A percentile compares a stretch with the other conserved stretches of the same genome.
phyloP scores from a whole-genome alignment of 257 asterid genomes.

The Solanum chmielewskii region DNA sequence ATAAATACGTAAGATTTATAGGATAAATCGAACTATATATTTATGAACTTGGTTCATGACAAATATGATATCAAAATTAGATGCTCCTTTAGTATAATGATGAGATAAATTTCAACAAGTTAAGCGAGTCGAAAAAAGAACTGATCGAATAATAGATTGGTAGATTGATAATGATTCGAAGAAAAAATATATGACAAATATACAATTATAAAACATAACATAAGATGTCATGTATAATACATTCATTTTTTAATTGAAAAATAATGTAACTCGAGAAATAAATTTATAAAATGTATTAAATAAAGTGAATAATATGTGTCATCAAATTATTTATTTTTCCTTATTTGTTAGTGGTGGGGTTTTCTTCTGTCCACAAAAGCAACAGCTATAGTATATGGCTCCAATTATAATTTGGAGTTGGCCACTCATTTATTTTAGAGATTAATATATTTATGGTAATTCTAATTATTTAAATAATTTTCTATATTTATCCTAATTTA shows the following conservation, averaged over 20 bases:
- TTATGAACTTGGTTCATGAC: neutral
- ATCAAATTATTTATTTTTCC: neutral
- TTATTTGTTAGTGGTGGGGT: neutral
- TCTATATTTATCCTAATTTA: neutral
- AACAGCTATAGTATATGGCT: neutral
- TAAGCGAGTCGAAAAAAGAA: neutral
- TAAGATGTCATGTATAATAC: neutral
- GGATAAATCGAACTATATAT: neutral
- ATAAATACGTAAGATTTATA: neutral
- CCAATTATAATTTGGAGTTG: neutral
- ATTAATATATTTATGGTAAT: neutral
- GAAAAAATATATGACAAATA: neutral
- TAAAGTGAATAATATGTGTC: neutral
- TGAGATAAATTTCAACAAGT: neutral
- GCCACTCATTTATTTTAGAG: neutral
- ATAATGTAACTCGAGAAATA: neutral
- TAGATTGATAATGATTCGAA: neutral
- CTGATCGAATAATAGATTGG: fast-evolving
- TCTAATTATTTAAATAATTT: neutral
- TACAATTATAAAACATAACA: neutral
- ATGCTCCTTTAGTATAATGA: neutral
- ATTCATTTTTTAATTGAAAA: neutral
- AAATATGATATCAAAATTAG: neutral
- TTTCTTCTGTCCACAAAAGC: neutral
- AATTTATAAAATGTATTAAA: neutral